These are phyloP conservation scores for Neurospora sp. DNA, from an alignment of 495 filamentous ascomycete species.

Conservation along the genomic window DNA sequence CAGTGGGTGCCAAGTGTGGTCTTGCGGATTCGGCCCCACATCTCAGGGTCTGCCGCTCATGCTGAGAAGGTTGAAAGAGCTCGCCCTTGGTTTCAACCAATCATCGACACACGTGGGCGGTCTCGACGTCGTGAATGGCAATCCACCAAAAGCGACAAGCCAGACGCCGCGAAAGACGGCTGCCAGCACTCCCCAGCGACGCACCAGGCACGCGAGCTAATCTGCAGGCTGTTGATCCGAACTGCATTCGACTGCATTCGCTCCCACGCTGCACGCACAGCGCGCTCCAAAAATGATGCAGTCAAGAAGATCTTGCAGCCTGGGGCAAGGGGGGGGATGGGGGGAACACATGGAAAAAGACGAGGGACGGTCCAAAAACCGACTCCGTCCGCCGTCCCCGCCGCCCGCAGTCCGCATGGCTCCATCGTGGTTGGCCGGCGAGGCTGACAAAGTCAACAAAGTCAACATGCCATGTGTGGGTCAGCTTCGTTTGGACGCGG, in stretches of 20 bases:
- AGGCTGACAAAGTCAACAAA: neutral
- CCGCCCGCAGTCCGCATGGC: neutral
- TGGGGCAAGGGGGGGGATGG: neutral
- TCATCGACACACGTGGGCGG: constrained; percentile 12
- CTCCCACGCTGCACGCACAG: neutral
- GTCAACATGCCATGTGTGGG: neutral
- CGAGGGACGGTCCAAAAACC: neutral
- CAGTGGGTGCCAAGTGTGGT: neutral
- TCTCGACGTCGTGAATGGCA: constrained; percentile 3
- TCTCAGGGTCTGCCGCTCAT: neutral
- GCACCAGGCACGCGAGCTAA: neutral
- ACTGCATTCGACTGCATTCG: neutral
- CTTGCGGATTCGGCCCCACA: neutral
- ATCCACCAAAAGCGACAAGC: neutral
- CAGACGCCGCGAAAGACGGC: neutral
- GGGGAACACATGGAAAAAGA: neutral
- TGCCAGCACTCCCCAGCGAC: neutral
- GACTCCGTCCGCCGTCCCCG: neutral
- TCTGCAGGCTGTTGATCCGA: constrained; percentile 1
- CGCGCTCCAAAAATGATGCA: neutral
- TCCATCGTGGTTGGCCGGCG: neutral
- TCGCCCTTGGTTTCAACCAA: constrained; percentile 2
- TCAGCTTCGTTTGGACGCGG: neutral
- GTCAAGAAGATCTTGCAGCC: neutral
- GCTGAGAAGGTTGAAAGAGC: neutral